These are phyloP conservation scores for Kappamyces sp. DNA, from an alignment of 192 early-diverging fungal species.

Conservation along the genomic window DNA sequence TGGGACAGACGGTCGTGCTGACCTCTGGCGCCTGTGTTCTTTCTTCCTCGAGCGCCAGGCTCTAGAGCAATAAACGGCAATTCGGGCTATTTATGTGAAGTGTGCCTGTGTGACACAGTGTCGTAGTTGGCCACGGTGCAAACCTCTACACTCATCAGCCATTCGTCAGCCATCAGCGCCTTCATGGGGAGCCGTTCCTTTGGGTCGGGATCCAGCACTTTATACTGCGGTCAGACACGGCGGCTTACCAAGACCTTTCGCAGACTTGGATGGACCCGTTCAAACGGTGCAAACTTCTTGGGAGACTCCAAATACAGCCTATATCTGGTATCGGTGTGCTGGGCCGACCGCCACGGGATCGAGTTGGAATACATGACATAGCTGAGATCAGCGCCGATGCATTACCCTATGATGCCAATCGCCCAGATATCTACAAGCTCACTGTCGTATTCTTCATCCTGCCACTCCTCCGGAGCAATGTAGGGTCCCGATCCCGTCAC, in stretches of 20 bases:
- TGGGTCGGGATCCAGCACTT: conserved; percentile 33
- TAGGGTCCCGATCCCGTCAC: conserved; percentile 92
- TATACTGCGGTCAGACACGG: not conserved
- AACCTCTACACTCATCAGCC: conserved; percentile 58
- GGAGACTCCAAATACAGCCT: conserved; percentile 42
- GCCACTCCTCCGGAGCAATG: conserved; percentile 88
- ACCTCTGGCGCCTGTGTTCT: conserved; percentile 10
- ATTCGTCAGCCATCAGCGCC: conserved; percentile 57
- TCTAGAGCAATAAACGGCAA: not conserved
- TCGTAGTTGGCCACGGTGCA: conserved; percentile 40
- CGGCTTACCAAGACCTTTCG: conserved; percentile 57
- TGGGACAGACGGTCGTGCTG: conserved; percentile 3
- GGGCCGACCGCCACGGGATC: conserved; percentile 50
- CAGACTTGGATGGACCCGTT: conserved; percentile 60
- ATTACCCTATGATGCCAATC: conserved; percentile 88
- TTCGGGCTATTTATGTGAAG: no score
- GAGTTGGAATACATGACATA: conserved; percentile 50
- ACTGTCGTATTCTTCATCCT: conserved; percentile 76
- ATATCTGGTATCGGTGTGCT: conserved; percentile 34
- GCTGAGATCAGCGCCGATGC: conserved; percentile 66
- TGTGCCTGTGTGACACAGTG: conserved; percentile 13
- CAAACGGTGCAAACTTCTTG: conserved; percentile 65
- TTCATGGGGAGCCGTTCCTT: conserved; percentile 62
- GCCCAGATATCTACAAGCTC: conserved; percentile 90
- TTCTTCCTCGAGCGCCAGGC: conserved; percentile 1